A percentile compares a stretch with the other conserved stretches of the same genome.
Evolutionary conservation across 176 grass and related monocot species (phyloP).

Genomic region (Musa troglodytarum): DNA sequence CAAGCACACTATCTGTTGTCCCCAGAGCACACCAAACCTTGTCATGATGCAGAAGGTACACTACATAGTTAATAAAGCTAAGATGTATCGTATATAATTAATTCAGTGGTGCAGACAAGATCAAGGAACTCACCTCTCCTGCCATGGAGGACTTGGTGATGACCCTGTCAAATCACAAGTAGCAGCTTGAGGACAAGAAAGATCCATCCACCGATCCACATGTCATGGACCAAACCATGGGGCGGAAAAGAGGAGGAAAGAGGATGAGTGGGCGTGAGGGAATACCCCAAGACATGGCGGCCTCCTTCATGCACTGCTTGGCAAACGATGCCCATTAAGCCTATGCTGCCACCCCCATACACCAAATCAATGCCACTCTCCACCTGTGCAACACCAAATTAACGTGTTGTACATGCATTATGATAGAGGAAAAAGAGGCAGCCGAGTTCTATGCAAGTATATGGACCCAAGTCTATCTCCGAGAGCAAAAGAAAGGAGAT

Average conservation of each 20-base stretch:
- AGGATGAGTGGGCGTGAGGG: background rate
- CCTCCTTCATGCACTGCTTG: conserved; percentile 97
- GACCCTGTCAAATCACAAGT: conserved; percentile 42
- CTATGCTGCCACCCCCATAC: conserved; percentile 91
- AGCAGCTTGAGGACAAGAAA: background rate
- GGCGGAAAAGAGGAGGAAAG: background rate
- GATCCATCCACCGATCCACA: background rate
- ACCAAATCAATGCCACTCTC: conserved; percentile 94
- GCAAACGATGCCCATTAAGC: conserved; percentile 90
- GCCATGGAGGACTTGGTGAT: conserved; percentile 78
- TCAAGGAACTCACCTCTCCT: conserved; percentile 51
- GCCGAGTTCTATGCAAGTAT: background rate
- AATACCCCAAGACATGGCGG: conserved; percentile 90
- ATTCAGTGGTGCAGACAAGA: conserved; percentile 8
- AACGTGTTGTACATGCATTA: background rate
- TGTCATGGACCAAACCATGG: background rate
- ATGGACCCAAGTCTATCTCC: background rate
- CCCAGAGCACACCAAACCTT: too few species aligned
- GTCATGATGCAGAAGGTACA: too few species aligned
- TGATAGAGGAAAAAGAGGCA: background rate
- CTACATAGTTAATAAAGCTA: too few species aligned
- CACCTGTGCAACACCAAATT: conserved; percentile 31
- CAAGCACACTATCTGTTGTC: too few species aligned
- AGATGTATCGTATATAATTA: background rate
- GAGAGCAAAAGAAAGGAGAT: background rate